Base-by-base conservation (phyloP, 352 stramenopile genomes). In the Phytophthora colocasiae region DNA sequence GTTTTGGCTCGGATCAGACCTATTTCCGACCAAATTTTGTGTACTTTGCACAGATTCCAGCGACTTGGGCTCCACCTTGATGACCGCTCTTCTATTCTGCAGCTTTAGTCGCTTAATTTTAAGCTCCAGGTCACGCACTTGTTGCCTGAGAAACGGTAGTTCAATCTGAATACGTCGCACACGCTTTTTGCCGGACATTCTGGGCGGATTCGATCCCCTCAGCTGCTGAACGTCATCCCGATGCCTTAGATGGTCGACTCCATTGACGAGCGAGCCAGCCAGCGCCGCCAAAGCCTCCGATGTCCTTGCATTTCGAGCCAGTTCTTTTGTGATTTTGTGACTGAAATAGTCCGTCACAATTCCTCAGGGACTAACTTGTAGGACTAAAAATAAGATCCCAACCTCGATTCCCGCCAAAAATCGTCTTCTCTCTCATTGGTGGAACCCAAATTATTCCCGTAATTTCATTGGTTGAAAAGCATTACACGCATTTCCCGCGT, bases 51-150 rank as follows among this genome's bases (percentile, higher is more conserved):
- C 22, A 12, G 24, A 52, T 22, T 17, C 29, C 15, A 17, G 44
- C 19, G 55, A 48, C 26, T 9, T 15, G 6, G 27, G 12, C 31
- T 40, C 43, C 0, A 24, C n/a, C n/a, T 56, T 51, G 48, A 51
- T 17, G 44, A 39, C n/a, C 14, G 8, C 3, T 1, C 29, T 40
- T 38, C 6, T 10, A 53, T 22, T 52, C 12, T 63, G 44, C 45
- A 64, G 31, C 39, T 68, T 68, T 19, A 73, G 38, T 10, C 45
- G 58, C 58, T 59, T 64, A 36, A 81, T 48, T 39, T 65, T 69
- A 12, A 69, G 48, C 58, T 83, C 69, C 41, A 83, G 49, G 10
- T 79, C 65, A 39, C 48, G 27, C 10, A 72, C 71, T 27, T 78
- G 71, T 2, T 67, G 44, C 6, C 68, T 52, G 27, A 78, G 58